Conservation (phyloP, 495 filamentous ascomycete genomes). For the Xylaria longipes region DNA sequence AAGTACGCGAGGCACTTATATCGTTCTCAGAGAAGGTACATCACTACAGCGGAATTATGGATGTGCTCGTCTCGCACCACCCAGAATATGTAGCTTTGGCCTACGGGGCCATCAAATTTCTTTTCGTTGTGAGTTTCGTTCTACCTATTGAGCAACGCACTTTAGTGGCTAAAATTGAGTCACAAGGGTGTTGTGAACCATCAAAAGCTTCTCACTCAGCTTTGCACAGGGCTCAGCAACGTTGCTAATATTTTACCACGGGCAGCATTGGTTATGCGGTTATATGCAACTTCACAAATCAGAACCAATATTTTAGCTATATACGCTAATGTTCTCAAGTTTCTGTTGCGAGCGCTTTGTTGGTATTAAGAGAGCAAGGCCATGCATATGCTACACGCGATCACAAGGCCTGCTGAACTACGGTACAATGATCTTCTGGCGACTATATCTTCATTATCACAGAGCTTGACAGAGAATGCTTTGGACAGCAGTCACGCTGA, state of each 20-base stretch:
- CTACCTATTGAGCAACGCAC: not conserved
- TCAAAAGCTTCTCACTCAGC: not conserved
- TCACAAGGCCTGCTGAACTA: conserved; percentile 22
- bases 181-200: not conserved
- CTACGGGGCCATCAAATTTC: conserved; percentile 29
- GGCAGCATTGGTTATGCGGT: not conserved
- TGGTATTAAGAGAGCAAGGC: conserved; percentile 43
- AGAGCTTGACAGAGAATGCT: conserved; percentile 1
- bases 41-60: conserved; percentile 30
- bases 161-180: not conserved
- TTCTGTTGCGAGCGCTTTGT: conserved; percentile 24
- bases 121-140: not conserved
- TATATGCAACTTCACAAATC: not conserved
- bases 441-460: not conserved
- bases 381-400: conserved; percentile 6
- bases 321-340: not conserved
- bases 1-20: conserved; percentile 8
- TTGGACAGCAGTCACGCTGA: conserved; percentile 11
- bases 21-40: conserved; percentile 27
- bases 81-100: conserved; percentile 46
- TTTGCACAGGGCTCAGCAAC: not conserved
- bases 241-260: not conserved
- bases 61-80: conserved; percentile 36
- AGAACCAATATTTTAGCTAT: not conserved
- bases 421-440: conserved; percentile 4